Evolutionary conservation across 768 basidiomycete species (phyloP), one percentile per base, ranked within the genome.

Genomic region (Rhodosporidiobolus odoratus): DNA sequence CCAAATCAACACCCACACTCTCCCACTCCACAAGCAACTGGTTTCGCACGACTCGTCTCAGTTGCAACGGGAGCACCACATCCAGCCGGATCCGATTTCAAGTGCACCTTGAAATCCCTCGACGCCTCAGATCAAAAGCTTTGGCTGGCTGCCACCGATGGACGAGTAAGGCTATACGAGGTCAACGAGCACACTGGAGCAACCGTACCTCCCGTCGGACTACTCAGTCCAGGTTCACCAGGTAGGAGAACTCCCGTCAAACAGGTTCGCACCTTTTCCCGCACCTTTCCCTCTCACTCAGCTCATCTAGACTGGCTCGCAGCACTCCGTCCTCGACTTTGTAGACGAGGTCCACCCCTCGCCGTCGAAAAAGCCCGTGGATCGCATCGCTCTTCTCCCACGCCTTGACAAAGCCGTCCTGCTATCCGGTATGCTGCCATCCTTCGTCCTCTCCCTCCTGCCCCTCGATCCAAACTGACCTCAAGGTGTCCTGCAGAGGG

Each of bases 371-470:
- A 89, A 89, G 75, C 81, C 90, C 3, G 83, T 95, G 23, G 90
- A 91, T 62, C 87, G 89, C 68, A 89, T 98, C 62, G 85, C 88
- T 23, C 82, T 95, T 30, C 79, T 91, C 16, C 89, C 91, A 2
- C 86, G 85, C 74, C 85, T 95, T 17, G 86, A 86, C 38, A 86
- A 88, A 48, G 86, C 85, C 3, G 81, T 95, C 43, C 84, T 97
- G 27, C 82, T 90, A 57, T 89, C 89, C 48, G 90, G 92, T 88
- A 79, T 69, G 81, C 77, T 25, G 15, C 48, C 25, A 25, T 27
- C 17, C 25, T 56, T 2, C 58, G 10, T 21, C 40, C 27, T 43
- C 30, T 34, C 15, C 50, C 13, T 7, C 30, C 23, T 72, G 83
- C 88, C 87, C 67, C 84, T 82, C 69, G 7, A 23, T 38, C 37